phyloP scores from a whole-genome alignment of 192 early-diverging fungal species.

The Mortierella claussenii region DNA sequence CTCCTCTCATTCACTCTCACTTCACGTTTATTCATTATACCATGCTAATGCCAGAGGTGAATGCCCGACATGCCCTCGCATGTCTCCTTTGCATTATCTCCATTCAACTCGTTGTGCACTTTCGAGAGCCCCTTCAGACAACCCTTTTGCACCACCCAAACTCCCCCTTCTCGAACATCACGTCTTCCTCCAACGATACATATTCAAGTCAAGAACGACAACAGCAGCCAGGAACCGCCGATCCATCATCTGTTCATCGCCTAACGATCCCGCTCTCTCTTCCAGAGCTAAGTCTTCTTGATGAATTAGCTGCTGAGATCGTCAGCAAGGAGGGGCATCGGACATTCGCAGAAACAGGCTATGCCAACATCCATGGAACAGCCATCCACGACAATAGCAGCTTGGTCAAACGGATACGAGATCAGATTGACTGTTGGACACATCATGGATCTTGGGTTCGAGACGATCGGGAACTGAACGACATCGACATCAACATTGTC shows the following conservation, averaged over 20 bases:
- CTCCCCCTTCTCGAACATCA: too few species aligned
- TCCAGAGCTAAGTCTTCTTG: not conserved
- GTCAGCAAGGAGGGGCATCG: conserved; percentile 8
- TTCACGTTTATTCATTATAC: not conserved
- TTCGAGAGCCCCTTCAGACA: conserved; percentile 1
- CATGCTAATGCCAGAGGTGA: not conserved
- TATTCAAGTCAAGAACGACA: not conserved
- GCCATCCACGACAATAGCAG: not conserved
- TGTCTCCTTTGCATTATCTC: conserved; percentile 3
- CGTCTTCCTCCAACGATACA: not conserved
- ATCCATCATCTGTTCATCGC: not conserved
- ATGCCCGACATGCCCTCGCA: not conserved
- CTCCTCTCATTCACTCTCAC: not conserved
- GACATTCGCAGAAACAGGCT: conserved; percentile 2
- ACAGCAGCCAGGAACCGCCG: not conserved
- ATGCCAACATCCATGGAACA: conserved; percentile 12
- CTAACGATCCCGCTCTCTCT: conserved; percentile 16
- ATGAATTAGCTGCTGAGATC: conserved; percentile 17
- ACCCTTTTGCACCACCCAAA: not conserved
- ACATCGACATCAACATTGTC: not conserved
- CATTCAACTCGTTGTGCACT: not conserved
- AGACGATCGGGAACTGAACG: too few species aligned
- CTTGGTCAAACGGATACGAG: conserved; percentile 18
- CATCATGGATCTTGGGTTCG: conserved; percentile 38
- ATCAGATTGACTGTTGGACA: conserved; percentile 45